These are phyloP conservation scores for Glaciozyma martinii DNA, from an alignment of 768 basidiomycete genomes.

Conservation along the genomic window DNA sequence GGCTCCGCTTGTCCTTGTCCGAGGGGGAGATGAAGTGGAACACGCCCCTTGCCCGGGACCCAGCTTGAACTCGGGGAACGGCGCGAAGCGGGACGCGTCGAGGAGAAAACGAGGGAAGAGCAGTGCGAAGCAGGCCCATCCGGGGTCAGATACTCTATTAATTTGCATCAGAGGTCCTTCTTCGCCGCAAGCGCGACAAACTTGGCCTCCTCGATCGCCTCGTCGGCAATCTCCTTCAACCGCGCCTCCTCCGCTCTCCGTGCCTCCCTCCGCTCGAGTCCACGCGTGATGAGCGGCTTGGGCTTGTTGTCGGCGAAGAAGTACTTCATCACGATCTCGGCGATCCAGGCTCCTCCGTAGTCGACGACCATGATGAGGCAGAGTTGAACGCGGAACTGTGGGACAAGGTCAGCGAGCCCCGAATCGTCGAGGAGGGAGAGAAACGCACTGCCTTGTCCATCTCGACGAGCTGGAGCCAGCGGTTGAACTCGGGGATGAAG, in stretches of 20 bases:
- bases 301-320: slow-evolving; percentile 61
- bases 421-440: background rate
- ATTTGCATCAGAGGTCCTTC: background rate
- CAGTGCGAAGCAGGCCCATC: no score
- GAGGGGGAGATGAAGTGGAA: no score
- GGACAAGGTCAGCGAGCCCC: background rate
- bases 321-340: slow-evolving; percentile 73
- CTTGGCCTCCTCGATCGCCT: slow-evolving; percentile 19
- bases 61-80: no score
- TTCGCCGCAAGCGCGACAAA: background rate
- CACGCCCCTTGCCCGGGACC: no score
- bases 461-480: slow-evolving; percentile 93
- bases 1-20: no score
- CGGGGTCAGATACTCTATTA: no score
- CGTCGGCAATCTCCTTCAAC: slow-evolving; percentile 11
- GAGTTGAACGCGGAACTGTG: slow-evolving; percentile 71
- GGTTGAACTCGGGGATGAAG: slow-evolving; percentile 86
- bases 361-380: slow-evolving; percentile 76
- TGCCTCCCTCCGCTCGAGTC: slow-evolving; percentile 22
- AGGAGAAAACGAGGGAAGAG: no score
- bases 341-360: slow-evolving; percentile 74
- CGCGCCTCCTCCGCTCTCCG: slow-evolving; percentile 12
- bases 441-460: slow-evolving; percentile 64
- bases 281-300: slow-evolving; percentile 21
- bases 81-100: no score